Evolutionary conservation across 1,284 basidiomycete species (phyloP), one percentile per base, ranked within the genome.

Genomic region (Erythrobasidium hasegawianum): DNA sequence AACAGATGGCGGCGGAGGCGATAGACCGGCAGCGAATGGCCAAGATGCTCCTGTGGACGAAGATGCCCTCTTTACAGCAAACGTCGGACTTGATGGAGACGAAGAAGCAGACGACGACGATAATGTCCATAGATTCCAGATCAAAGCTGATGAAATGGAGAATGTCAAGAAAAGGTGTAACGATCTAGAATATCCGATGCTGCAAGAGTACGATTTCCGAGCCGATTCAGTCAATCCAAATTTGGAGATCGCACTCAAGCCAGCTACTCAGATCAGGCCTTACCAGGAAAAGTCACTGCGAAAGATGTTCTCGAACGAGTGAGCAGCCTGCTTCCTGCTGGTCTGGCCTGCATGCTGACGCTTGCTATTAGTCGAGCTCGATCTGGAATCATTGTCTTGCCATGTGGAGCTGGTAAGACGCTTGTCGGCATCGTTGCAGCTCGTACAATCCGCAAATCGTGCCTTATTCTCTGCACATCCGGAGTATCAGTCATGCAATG

Each of bases 271-370:
- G 71, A 96, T 97, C 75, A 85, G 94, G 65, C 90, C 94, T 11
- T 97, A 97, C 78, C 94, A 97, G 78, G 94, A 97, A 79, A 97
- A 94, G 53, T 92, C 89, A 76, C 79, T 97, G 56, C 93, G 90
- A 71, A 97, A 97, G 79, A 97, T 97, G 94, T 97, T 97, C 77
- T 94, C 94, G 65, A 97, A 97, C 77, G 94, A 91, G 88, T 90
- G 75, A 64, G 83, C 75, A 18, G 2, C 1, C 13, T 16, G 40
- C 40, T 49, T 29, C 49, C 55, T 64, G 50, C 27, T 47, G 50
- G 43, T 55, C 24, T 45, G 33, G n/a, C 41, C 38, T 33, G 11
- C 8, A 2, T 57, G 54, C 22, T 45, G 41, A 11, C 26, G 45
- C 38, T 18, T 20, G 64, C 58, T 39, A 50, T 4, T 68, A 92